phyloP scores from a whole-genome alignment of 2,329 filamentous ascomycete species.

The Bipolaris bicolor region DNA sequence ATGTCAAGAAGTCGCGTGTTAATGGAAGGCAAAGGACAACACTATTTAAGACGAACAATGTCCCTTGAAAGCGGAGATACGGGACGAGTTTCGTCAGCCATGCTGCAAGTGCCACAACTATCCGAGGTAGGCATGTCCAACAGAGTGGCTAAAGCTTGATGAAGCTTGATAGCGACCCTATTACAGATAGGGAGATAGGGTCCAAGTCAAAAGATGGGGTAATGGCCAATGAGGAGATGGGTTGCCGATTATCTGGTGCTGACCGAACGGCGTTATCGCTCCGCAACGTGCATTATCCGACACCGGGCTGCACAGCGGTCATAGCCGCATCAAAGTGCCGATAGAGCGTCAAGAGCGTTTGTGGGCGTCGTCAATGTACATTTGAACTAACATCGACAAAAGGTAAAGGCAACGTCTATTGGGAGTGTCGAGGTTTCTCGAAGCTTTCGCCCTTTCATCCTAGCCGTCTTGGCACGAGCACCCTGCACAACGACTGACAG shows the following conservation, averaged over 20 bases:
- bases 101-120: conserved; percentile 14
- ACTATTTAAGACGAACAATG: conserved; percentile 5
- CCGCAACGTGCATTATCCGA: conserved; percentile 1
- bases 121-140: conserved; percentile 16
- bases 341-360: conserved; percentile 10
- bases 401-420: background rate
- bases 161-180: conserved; percentile 19
- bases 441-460: background rate
- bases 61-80: background rate
- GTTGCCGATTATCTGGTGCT: conserved; percentile 7
- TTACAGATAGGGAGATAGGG: conserved; percentile 17
- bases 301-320: background rate
- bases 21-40: background rate
- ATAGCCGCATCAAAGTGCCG: background rate
- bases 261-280: conserved; percentile 11
- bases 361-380: background rate
- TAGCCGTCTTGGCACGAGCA: background rate
- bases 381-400: background rate
- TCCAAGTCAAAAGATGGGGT: conserved; percentile 17
- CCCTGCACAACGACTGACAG: background rate
- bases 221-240: conserved; percentile 12
- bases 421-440: conserved; percentile 1
- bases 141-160: conserved; percentile 19
- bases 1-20: background rate
- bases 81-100: conserved; percentile 1